Base-by-base conservation (phyloP, 768 basidiomycete species). In the Termitomyces bulborhizus region DNA sequence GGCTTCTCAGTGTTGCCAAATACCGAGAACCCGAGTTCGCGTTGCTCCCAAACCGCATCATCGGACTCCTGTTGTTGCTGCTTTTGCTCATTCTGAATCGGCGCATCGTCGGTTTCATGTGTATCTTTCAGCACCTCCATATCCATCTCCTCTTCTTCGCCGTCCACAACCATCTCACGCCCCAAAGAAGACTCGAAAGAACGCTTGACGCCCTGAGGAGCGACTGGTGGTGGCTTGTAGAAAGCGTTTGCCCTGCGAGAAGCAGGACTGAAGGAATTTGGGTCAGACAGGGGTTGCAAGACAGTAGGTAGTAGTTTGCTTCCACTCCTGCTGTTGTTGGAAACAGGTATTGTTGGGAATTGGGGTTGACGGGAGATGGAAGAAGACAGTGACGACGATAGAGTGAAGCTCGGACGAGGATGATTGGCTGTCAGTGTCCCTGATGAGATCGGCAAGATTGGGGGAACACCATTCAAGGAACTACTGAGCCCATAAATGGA, bases 201-300 rank as follows among this genome's bases (percentile, higher is more conserved):
- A 12, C 67, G 65, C 56, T 73, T 73, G n/a, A 65, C 62, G 6
- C 70, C 70, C 52, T 71, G 72, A 57, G 46, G 47, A 21, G 47
- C 65, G 1, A 65, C 52, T 11, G 68, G 59, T 3, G 81, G 77
- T 0, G 83, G 85, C 37, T 77, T 73, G 63, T 82, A 88, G 64
- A 89, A 89, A 4, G 87, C 87, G 58, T 88, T 89, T 24, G 73
- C 75, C 8, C 77, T 74, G 32, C 71, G 73, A 48, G 76, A 77
- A 1, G 86, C 84, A 1, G 77, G 75, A 6, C 75, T 73, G 53
- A 84, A 81, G 2, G 62, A 58, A 26, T 18, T 55, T 3, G 57
- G 51, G 5, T 53, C 47, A 12, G 26, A 6, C 0, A 47, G 31
- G 21, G 51, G 46, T 18, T 56, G 59, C 8, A 53, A 48, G 13